These are phyloP conservation scores for Zymoseptoria ardabiliae DNA, from an alignment of 2,329 filamentous ascomycete genomes.

Conservation along the genomic window DNA sequence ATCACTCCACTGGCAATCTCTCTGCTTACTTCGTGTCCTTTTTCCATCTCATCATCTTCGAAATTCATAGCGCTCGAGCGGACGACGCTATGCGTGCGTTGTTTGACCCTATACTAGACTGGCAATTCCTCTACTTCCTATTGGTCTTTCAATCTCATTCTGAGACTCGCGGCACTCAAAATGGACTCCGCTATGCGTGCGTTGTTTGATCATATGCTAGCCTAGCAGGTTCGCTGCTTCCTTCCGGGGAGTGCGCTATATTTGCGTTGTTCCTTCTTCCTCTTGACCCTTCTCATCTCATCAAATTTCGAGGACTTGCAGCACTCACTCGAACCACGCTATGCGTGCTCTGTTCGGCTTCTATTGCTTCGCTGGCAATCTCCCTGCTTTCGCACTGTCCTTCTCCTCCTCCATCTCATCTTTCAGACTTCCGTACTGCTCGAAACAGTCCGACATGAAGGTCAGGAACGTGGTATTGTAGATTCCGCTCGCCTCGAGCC, in stretches of 20 bases:
- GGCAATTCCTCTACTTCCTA: no score
- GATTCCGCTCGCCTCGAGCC: neutral
- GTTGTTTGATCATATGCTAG: neutral
- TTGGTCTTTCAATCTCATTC: no score
- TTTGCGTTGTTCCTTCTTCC: no score
- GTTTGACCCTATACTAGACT: neutral
- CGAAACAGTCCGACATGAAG: neutral
- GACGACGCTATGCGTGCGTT: neutral
- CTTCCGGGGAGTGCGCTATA: no score
- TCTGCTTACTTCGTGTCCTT: no score
- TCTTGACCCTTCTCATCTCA: no score
- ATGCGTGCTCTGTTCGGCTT: neutral
- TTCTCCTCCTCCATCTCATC: neutral
- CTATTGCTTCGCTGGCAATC: neutral
- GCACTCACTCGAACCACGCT: neutral
- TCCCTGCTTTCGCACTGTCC: neutral
- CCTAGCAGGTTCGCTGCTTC: no score
- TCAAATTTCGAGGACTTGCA: no score
- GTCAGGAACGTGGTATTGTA: neutral
- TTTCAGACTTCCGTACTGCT: neutral
- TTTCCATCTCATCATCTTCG: neutral
- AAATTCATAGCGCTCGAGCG: no score
- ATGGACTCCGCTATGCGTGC: neutral
- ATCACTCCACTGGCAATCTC: no score
- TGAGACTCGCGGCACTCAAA: no score